Evolutionary conservation across 73 alveolate species (phyloP), one percentile per base, ranked within the genome.

Genomic region (Paramecium biaurelia): DNA sequence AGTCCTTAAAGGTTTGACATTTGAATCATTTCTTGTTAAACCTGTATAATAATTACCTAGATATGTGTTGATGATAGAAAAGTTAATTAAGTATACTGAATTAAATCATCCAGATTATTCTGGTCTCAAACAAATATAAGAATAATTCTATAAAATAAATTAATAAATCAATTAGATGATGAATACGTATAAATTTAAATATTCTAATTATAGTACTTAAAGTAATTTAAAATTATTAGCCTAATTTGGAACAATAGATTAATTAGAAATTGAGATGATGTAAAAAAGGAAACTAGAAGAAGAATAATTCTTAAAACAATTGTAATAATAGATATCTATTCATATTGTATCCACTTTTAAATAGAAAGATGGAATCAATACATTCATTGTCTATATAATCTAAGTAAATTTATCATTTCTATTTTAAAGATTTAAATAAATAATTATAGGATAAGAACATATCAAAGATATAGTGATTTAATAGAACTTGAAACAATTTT

Each of bases 11-110:
- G 90, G 90, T 24, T 79, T 79, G 30, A 79, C 45, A 3, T 45
- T 79, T 41, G 90, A 79, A 79, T 41, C 90, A 79, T 79, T 79
- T 34, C 74, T 79, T 24, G 90, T 79, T 10, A 79, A 79, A 79
- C 90, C 90, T 3, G 90, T 79, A 37, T 34, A 79, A 79, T 79
- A 79, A 47, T 42, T 79, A 79, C 90, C 90, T 2, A 79, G 90
- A 79, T 79, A 79, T 47, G 90, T 79, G 4, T 79, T 79, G 30
- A 21, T 79, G 28, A 30, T 79, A 37, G 42, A 79, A 4, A 30
- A 79, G 23, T 20, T 79, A 79, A 21, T 79, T 20, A 79, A 79
- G n/a, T 79, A 26, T 8, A 79, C 90, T 11, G 90, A 79, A 43
- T 24, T 23, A 20, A 11, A 6, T 42, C 90, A 79, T 79, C 90